Evolutionary conservation across 805 yeast genomes (phyloP).

Genomic region (Starmerella bacillaris): DNA sequence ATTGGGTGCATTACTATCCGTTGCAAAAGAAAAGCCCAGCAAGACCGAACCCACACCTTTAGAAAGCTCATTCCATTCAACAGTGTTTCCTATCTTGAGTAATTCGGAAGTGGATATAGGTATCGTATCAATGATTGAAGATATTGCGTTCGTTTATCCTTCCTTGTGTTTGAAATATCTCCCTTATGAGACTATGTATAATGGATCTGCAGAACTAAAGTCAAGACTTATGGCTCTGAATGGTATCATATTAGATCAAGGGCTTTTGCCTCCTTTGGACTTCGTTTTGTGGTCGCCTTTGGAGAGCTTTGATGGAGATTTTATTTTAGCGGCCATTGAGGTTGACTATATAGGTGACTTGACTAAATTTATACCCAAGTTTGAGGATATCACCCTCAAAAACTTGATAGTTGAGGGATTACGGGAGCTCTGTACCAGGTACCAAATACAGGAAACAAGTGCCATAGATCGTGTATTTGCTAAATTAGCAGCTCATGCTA

Average conservation of each 20-base stretch:
- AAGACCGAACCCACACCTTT: not conserved
- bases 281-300: slow-evolving; percentile 3
- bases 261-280: slow-evolving; percentile 1
- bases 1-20: slow-evolving; percentile 8
- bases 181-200: slow-evolving; percentile 12
- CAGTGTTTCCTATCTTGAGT: slow-evolving; percentile 7
- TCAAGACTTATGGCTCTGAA: slow-evolving; percentile 16
- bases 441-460: not conserved
- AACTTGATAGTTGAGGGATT: slow-evolving; percentile 1
- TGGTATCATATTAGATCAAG: slow-evolving; percentile 1
- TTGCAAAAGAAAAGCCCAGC: slow-evolving; percentile 4
- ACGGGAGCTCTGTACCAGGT: slow-evolving; percentile 3
- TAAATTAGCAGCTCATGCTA: not conserved
- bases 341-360: slow-evolving; percentile 11
- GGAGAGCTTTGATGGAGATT: slow-evolving; percentile 7
- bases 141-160: slow-evolving; percentile 3
- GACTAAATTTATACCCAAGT: not conserved
- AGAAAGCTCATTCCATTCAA: not conserved
- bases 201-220: slow-evolving; percentile 9
- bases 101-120: slow-evolving; percentile 8
- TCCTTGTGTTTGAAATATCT: not conserved
- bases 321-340: slow-evolving; percentile 6
- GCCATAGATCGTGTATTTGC: slow-evolving; percentile 9
- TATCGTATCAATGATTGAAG: slow-evolving; percentile 7
- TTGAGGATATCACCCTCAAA: slow-evolving; percentile 1